phyloP scores from a whole-genome alignment of 257 asterid genomes.

The Gardenia jasminoides region DNA sequence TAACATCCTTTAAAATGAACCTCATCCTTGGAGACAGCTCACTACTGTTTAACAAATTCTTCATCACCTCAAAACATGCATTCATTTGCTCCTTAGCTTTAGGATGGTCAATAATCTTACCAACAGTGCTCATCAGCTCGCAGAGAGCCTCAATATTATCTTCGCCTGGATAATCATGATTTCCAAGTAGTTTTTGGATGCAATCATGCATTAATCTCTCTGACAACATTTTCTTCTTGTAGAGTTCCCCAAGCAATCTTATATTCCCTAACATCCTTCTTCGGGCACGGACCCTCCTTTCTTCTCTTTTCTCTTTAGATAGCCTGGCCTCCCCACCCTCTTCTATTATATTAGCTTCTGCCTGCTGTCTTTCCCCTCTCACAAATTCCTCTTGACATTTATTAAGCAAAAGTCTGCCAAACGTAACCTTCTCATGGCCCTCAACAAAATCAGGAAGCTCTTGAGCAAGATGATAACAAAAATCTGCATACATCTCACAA shows the following conservation, averaged over 20 bases:
- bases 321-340: conserved; percentile 21
- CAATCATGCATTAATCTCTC: conserved; percentile 40
- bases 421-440: conserved; percentile 30
- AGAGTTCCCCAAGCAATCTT: conserved; percentile 41
- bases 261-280: conserved; percentile 43
- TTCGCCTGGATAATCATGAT: conserved; percentile 34
- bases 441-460: conserved; percentile 32
- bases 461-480: conserved; percentile 30
- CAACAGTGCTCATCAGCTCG: conserved; percentile 38
- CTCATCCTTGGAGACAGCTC: conserved; percentile 31
- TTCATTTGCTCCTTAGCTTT: conserved; percentile 36
- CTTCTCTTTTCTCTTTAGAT: conserved; percentile 28
- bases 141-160: conserved; percentile 39
- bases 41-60: conserved; percentile 19
- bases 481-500: conserved; percentile 41
- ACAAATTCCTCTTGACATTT: conserved; percentile 41
- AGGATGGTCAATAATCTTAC: conserved; percentile 35
- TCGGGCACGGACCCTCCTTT: conserved; percentile 22
- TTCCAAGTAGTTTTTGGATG: conserved; percentile 33
- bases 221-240: conserved; percentile 39
- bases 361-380: conserved; percentile 38
- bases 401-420: conserved; percentile 31
- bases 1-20: conserved; percentile 40
- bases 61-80: conserved; percentile 34
- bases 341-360: conserved; percentile 28